Percentiles rank a stretch among this genome's conserved stretches.
Conservation (phyloP, 441 rosid genomes). For the Sinapis alba region DNA sequence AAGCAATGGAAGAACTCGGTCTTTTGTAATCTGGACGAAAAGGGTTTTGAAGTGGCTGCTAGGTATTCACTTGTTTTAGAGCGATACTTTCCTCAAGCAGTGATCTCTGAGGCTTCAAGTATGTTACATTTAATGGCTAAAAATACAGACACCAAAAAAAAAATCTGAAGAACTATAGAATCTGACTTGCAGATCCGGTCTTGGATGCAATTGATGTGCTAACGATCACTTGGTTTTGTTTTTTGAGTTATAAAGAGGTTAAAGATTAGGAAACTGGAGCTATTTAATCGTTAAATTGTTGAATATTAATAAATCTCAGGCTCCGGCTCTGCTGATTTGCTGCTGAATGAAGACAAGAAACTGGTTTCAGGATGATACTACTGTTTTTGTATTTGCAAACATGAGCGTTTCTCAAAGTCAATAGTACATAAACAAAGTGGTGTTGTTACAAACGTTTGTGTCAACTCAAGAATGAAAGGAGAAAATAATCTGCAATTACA, state of each 20-base stretch:
- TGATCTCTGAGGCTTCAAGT: conserved; percentile 49
- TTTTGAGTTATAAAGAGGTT: background rate
- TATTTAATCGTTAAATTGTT: too few relatives aligned
- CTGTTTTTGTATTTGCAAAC: conserved; percentile 18
- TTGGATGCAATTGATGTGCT: background rate
- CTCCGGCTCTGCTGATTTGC: too few relatives aligned
- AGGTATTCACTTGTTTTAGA: conserved; percentile 50
- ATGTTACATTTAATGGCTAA: conserved; percentile 52
- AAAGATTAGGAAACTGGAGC: too few relatives aligned
- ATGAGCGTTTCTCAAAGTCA: background rate
- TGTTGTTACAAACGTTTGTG: conserved; percentile 21
- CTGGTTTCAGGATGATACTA: conserved; percentile 18
- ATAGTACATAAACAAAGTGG: conserved; percentile 22
- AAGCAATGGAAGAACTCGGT: conserved; percentile 55
- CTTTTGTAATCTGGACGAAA: conserved; percentile 47
- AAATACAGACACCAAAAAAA: conserved; percentile 32
- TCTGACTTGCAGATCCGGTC: conserved; percentile 8
- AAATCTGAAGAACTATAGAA: conserved; percentile 28
- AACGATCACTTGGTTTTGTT: background rate
- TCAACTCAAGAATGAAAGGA: conserved; percentile 20
- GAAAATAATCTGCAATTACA: conserved; percentile 42
- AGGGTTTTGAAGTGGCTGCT: conserved; percentile 52
- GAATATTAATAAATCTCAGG: too few relatives aligned
- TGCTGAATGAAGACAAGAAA: conserved; percentile 15
- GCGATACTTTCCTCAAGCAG: conserved; percentile 47